Base-by-base conservation (phyloP, 108 stramenopile species). In the Poteriospumella lacustris region DNA sequence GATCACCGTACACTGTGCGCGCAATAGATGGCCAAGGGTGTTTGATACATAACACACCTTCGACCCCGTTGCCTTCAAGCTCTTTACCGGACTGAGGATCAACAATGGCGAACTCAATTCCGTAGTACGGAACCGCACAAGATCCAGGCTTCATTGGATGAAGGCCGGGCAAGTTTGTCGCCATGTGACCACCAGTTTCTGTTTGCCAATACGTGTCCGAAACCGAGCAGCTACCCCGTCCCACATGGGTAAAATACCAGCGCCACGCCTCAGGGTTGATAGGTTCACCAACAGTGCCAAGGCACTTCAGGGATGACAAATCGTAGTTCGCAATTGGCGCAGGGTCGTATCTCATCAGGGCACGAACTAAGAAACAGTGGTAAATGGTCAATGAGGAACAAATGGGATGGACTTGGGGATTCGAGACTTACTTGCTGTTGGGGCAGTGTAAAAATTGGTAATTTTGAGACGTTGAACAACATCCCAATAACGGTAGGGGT, bases 131-230 rank as follows among this genome's bases (percentile, higher is more conserved):
- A 3, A 94, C 82, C 26, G 92, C 91, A 72, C 95, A 96, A 28
- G 89, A 90, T 39, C 97, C 97, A 2, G 97, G 95, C 76, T 96
- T 97, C 90, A 94, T 92, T 9, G 94, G 93, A 15, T 93, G 93
- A 56, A 93, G 75, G 15, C 95, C 96, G 9, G 97, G 95, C 28
- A 98, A 84, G 60, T 95, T 95, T 2, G 94, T 92, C 36, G 92
- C 85, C 38, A 98, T 84, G 77, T 96, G 95, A 38, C 96, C 97
- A 31, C 97, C 97, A 2, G 97, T 98, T 82, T 98, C 97, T 26
- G 97, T 98, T 88, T 89, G 84, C 97, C 97, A 98, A 85, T 94
- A 98, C n/a, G 97, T 98, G 85, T 98, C 97, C 2, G 94, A 94
- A 15, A 96, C 89, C 59, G 94, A 87, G 80, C 95, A 96, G 29